Percentiles rank a stretch among this genome's conserved stretches.
phyloP scores from a whole-genome alignment of 1,139 yeast species.

The Geotrichum candidum region DNA sequence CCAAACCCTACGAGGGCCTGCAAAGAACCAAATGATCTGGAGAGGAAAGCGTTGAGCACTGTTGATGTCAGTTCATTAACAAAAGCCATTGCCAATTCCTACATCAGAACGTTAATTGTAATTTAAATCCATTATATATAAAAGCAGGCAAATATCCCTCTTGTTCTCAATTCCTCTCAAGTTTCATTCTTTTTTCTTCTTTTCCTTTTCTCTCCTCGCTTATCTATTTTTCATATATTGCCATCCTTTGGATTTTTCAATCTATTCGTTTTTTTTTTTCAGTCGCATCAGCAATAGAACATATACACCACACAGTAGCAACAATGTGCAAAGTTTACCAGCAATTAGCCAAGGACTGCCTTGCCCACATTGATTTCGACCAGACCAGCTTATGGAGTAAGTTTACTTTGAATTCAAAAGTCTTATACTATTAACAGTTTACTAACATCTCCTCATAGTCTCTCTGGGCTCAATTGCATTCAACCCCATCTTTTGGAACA shows the following conservation, averaged over 20 bases:
- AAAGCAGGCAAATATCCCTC: no score
- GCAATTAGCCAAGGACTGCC: conserved; percentile 6
- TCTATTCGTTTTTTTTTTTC: background rate
- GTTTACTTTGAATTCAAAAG: background rate
- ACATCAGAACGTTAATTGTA: no score
- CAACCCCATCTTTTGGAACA: conserved; percentile 94
- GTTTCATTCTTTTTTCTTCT: background rate
- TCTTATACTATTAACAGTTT: background rate
- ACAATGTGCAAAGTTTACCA: conserved; percentile 5
- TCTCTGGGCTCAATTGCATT: conserved; percentile 54
- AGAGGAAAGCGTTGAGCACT: background rate
- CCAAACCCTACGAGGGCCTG: background rate
- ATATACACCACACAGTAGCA: background rate
- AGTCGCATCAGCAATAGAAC: background rate
- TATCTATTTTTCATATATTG: background rate
- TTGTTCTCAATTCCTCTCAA: background rate
- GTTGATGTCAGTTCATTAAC: background rate
- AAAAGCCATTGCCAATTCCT: no score
- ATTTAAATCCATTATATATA: no score
- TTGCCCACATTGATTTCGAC: conserved; percentile 19
- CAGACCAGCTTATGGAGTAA: conserved; percentile 21
- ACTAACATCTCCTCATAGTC: conserved; percentile 13
- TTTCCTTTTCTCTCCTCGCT: background rate
- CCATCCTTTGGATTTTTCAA: background rate
- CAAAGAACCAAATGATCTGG: background rate